Conservation (phyloP, 2,329 filamentous ascomycete genomes). For the Colletotrichum sp. region DNA sequence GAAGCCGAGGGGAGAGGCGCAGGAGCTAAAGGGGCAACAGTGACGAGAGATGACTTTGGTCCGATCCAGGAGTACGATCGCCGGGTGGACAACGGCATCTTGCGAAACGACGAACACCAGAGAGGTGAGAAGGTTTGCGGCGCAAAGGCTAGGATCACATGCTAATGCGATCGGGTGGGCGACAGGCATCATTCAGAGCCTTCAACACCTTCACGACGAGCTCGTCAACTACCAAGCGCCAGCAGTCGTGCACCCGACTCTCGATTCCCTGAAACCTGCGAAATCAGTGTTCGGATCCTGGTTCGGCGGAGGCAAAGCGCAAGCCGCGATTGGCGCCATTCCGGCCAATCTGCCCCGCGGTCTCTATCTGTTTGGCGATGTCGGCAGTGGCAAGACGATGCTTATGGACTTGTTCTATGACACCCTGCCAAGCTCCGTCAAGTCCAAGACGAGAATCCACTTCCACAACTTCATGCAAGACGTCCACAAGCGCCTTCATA, state of each 20-base stretch:
- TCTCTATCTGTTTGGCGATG: slow-evolving; percentile 94
- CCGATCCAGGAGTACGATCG: slow-evolving; percentile 89
- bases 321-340: slow-evolving; percentile 55
- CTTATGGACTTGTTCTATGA: slow-evolving; percentile 99
- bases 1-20: not conserved
- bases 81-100: slow-evolving; percentile 73
- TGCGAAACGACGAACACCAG: slow-evolving; percentile 91
- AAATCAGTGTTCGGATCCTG: slow-evolving; percentile 64
- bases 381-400: slow-evolving; percentile 99
- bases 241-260: slow-evolving; percentile 75
- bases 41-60: slow-evolving; percentile 52
- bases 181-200: slow-evolving; percentile 81
- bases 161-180: not conserved
- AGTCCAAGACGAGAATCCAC: slow-evolving; percentile 88
- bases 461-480: slow-evolving; percentile 99
- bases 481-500: slow-evolving; percentile 88
- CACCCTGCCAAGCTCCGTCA: slow-evolving; percentile 81
- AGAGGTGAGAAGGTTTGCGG: slow-evolving; percentile 61
- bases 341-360: slow-evolving; percentile 82
- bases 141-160: not conserved
- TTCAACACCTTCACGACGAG: slow-evolving; percentile 89
- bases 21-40: slow-evolving; percentile 1
- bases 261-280: slow-evolving; percentile 69
- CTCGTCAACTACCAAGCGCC: slow-evolving; percentile 76
- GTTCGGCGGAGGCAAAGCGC: slow-evolving; percentile 56